phyloP scores from a whole-genome alignment of 2,329 filamentous ascomycete genomes.

The Penicillium concentricum region DNA sequence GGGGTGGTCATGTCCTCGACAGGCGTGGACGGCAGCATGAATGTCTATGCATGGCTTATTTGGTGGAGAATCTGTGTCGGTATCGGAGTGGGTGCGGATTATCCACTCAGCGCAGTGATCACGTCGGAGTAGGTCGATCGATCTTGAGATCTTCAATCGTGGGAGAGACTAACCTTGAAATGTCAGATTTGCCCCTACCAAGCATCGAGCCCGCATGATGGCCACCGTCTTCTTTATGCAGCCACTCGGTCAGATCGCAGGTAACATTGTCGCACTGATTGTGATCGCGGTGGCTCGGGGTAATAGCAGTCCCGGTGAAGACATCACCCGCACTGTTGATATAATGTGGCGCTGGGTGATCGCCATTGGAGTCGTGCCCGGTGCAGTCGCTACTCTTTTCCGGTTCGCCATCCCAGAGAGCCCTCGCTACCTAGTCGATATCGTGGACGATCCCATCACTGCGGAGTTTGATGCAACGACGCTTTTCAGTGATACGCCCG shows the following conservation, averaged over 20 bases:
- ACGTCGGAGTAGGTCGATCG: constrained; percentile 59
- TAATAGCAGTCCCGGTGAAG: constrained; percentile 24
- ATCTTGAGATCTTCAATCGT: too few species aligned
- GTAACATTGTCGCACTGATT: constrained; percentile 60
- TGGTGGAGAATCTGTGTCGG: constrained; percentile 52
- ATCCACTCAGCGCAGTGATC: constrained; percentile 66
- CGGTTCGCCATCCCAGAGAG: constrained; percentile 67
- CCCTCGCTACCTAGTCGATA: constrained; percentile 64
- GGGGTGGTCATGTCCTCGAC: constrained; percentile 48
- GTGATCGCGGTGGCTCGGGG: constrained; percentile 35
- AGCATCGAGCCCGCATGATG: constrained; percentile 66
- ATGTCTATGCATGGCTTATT: constrained; percentile 46
- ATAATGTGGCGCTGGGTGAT: constrained; percentile 67
- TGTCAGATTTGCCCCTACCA: constrained; percentile 52
- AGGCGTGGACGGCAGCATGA: constrained; percentile 46
- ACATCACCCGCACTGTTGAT: constrained; percentile 49
- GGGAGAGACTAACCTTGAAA: constrained; percentile 1
- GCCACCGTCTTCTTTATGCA: constrained; percentile 69
- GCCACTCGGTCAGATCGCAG: constrained; percentile 64
- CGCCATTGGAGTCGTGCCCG: constrained; percentile 63
- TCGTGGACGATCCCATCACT: constrained; percentile 60
- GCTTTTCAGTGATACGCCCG: constrained; percentile 50
- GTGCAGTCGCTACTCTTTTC: constrained; percentile 63
- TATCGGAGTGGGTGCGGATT: constrained; percentile 65
- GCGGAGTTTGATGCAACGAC: constrained; percentile 61